phyloP scores from a whole-genome alignment of 1,284 basidiomycete genomes.

The Blastosporella zonata region DNA sequence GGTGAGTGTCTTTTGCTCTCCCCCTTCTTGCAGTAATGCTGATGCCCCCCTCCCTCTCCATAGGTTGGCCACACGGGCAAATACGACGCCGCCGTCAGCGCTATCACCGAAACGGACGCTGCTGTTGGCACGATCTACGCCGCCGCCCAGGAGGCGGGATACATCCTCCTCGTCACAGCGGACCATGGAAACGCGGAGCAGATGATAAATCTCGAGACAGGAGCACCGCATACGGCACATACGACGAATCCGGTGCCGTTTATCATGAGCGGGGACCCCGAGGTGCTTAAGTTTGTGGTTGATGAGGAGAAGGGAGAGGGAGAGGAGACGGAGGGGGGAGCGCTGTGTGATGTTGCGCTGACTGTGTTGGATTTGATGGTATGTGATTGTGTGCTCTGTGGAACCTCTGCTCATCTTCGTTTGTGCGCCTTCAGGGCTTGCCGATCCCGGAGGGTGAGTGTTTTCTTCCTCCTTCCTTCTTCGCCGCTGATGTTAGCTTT shows the following conservation, averaged over 20 bases:
- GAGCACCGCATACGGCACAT: conserved; percentile 83
- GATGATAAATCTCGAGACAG: conserved; percentile 83
- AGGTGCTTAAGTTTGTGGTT: conserved; percentile 32
- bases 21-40: not conserved
- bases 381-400: conserved; percentile 15
- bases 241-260: conserved; percentile 74
- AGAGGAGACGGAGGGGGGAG: conserved; percentile 62
- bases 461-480: not conserved
- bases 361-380: conserved; percentile 78
- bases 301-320: conserved; percentile 42
- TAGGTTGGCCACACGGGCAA: conserved; percentile 87
- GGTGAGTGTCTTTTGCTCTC: conserved; percentile 40
- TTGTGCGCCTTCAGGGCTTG: conserved; percentile 38
- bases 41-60: not conserved
- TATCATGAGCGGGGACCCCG: conserved; percentile 39
- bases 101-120: conserved; percentile 79
- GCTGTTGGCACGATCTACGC: conserved; percentile 85
- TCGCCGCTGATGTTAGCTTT: not conserved
- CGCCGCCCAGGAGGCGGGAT: conserved; percentile 81
- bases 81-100: conserved; percentile 84
- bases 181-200: conserved; percentile 93
- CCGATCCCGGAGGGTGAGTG: conserved; percentile 55
- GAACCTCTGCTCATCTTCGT: not conserved
- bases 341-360: conserved; percentile 85
- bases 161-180: conserved; percentile 84